Conservation (phyloP, 441 rosid genomes). For the Jatropha podagrica region DNA sequence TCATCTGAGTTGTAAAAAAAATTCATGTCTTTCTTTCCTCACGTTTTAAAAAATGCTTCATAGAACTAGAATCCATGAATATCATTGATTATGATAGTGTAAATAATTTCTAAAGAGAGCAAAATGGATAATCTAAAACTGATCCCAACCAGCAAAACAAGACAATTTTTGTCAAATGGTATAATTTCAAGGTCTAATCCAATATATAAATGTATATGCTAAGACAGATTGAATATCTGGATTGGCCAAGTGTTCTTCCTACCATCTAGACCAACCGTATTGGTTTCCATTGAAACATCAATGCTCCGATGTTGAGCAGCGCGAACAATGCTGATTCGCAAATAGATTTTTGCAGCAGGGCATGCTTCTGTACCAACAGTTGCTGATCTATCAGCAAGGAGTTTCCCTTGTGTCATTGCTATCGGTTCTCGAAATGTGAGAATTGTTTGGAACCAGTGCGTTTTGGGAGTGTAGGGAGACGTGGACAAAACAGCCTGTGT, state of each 20-base stretch:
- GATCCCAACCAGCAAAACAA: background rate
- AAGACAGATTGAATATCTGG: constrained; percentile 55
- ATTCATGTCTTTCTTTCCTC: too few species aligned
- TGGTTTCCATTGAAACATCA: constrained; percentile 75
- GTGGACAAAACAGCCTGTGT: constrained; percentile 70
- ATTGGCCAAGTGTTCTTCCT: constrained; percentile 60
- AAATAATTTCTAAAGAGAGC: background rate
- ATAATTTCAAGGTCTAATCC: background rate
- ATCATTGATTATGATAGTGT: background rate
- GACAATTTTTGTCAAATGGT: background rate
- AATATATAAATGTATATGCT: constrained; percentile 1
- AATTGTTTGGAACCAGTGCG: constrained; percentile 94
- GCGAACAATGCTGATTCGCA: constrained; percentile 81
- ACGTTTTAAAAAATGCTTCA: too few species aligned
- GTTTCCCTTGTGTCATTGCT: constrained; percentile 40
- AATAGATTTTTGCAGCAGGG: constrained; percentile 61
- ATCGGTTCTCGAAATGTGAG: constrained; percentile 79
- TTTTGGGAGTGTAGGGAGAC: constrained; percentile 73
- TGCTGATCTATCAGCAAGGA: constrained; percentile 30
- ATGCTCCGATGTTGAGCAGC: constrained; percentile 78
- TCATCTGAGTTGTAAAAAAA: too few species aligned
- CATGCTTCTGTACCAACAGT: constrained; percentile 46
- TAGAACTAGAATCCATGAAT: background rate
- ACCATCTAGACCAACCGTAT: constrained; percentile 51
- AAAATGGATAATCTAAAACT: background rate